A percentile compares a stretch with the other conserved stretches of the same genome.
Conservation (phyloP, 192 early-diverging fungal genomes). For the Rhizophagus clarus region DNA sequence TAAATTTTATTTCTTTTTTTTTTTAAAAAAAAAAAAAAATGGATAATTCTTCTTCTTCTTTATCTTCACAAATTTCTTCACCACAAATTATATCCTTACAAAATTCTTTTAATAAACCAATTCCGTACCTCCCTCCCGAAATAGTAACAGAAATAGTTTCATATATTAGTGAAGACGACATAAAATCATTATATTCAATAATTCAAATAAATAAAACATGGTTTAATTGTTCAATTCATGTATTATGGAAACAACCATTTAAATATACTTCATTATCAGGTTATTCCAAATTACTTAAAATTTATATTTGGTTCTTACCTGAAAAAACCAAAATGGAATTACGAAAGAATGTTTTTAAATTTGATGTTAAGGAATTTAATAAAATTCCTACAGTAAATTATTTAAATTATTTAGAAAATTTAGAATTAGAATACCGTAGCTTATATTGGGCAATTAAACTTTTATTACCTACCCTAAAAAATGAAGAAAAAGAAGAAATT, state of each 20-base stretch:
- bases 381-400: neutral
- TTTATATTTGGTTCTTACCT: neutral
- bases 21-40: too few species aligned
- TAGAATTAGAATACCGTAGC: neutral
- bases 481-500: neutral
- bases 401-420: neutral
- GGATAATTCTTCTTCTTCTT: neutral
- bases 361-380: neutral
- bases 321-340: neutral
- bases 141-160: neutral
- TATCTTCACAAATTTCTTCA: neutral
- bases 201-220: neutral
- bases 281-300: neutral
- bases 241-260: neutral
- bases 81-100: neutral
- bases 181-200: neutral
- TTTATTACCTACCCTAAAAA: neutral
- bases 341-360: neutral
- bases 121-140: neutral
- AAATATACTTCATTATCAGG: neutral
- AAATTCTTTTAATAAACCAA: neutral
- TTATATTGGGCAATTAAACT: neutral
- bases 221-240: neutral
- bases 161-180: neutral
- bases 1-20: too few species aligned